Evolutionary conservation across 805 yeast species (phyloP).

Genomic region (Metschnikowia cubensis): DNA sequence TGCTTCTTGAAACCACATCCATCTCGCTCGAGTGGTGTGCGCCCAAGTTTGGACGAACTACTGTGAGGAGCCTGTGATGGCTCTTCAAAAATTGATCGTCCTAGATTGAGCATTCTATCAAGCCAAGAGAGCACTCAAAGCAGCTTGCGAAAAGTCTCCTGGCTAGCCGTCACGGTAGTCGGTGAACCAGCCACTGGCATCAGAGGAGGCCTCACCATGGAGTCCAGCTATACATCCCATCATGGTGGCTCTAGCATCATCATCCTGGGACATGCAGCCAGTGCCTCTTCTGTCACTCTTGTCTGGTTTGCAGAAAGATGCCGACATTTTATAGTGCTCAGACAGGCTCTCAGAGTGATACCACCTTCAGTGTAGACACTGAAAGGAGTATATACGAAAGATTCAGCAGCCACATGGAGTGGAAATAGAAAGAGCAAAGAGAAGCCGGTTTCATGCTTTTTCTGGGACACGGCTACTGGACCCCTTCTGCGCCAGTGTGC

Average conservation of each 20-base stretch:
- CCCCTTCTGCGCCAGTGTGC: too few species aligned
- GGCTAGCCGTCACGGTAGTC: not conserved
- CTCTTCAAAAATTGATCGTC: too few species aligned
- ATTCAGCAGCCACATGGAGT: not conserved
- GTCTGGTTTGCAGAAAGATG: not conserved
- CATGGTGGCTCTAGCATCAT: slow-evolving; percentile 6
- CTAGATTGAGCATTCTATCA: too few species aligned
- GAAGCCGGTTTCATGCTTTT: not conserved
- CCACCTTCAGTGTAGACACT: slow-evolving; percentile 1
- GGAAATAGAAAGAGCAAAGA: not conserved
- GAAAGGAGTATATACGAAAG: slow-evolving; percentile 1
- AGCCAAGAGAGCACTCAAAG: too few species aligned
- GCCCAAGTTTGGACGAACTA: too few species aligned
- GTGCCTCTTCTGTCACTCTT: not conserved
- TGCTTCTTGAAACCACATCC: too few species aligned
- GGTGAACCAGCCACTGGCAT: not conserved
- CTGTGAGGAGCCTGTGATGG: too few species aligned
- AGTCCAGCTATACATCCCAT: slow-evolving; percentile 6
- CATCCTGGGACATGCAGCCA: slow-evolving; percentile 5
- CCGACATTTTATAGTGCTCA: not conserved
- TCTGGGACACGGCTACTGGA: too few species aligned
- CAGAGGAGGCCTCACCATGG: not conserved
- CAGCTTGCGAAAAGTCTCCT: not conserved
- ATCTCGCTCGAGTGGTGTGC: too few species aligned
- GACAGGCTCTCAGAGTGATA: slow-evolving; percentile 1